Evolutionary conservation across 305 asterid species (phyloP).

Genomic region (Fraxinus albicans): DNA sequence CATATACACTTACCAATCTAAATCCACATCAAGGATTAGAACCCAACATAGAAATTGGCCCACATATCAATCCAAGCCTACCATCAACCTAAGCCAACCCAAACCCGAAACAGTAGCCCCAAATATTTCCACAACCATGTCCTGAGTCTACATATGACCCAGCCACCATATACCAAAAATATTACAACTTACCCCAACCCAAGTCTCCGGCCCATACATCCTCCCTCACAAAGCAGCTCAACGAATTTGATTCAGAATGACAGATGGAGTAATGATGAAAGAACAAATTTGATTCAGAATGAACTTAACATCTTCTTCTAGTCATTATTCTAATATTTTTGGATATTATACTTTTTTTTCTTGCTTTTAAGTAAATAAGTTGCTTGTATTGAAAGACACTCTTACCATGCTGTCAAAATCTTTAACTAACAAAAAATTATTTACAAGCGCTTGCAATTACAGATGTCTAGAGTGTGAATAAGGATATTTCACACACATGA

Average conservation of each 20-base stretch:
- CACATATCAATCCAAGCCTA: not conserved
- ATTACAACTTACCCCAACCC: not conserved
- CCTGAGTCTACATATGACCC: not conserved
- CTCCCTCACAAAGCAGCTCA: not conserved
- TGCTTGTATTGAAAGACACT: not conserved
- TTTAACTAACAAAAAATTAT: not conserved
- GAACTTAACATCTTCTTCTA: not conserved
- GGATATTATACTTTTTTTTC: not conserved
- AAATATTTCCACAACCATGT: not conserved
- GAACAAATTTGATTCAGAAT: not conserved
- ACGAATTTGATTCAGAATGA: not conserved
- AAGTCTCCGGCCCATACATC: not conserved
- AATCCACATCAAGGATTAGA: not conserved
- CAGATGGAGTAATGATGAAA: not conserved
- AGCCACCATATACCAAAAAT: not conserved
- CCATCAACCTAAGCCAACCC: not conserved
- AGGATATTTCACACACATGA: not conserved
- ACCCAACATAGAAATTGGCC: not conserved
- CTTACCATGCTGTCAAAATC: not conserved
- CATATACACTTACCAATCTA: not conserved
- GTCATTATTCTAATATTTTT: not conserved
- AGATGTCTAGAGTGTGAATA: conserved; percentile 1
- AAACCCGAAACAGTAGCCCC: not conserved
- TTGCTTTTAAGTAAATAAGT: not conserved
- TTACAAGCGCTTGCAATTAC: not conserved